Base-by-base conservation (phyloP, 2,329 filamentous ascomycete species). In the Diplodia seriata region DNA sequence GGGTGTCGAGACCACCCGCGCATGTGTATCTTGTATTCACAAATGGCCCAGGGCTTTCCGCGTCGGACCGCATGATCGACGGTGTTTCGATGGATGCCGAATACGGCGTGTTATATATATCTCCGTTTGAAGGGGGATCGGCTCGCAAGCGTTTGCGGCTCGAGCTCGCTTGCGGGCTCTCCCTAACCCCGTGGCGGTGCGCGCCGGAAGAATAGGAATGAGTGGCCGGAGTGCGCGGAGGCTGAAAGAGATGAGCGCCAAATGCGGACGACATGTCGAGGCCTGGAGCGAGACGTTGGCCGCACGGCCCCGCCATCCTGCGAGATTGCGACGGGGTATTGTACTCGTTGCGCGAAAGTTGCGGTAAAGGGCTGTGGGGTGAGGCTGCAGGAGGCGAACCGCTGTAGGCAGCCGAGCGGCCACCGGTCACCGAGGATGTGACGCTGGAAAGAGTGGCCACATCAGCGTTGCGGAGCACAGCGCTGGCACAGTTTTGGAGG, bases 1-100 rank as follows among this genome's bases (percentile, higher is more conserved):
- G 82, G 11, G 79, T 82, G 68, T 86, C 84, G 73, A 84, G 76
- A 1, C 84, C 84, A 49, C 82, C 82, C 43, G 83, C 83, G 4
- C 86, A 76, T 23, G 76, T 75, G 74, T 86, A 86, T 70, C 78
- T 79, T 57, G 85, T 83, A 73, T 85, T 84, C 15, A 85, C 83
- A 61, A 85, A 79, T 3, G 80, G 80, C 33, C 77, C 76, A 18
- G 83, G 83, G 66, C 73, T 81, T 70, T 62, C 75, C 62, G 73
- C 70, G 50, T 74, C 70, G 49, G 70, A 68, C 26, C 66, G 65
- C 65, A 67, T 51, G 55, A 67, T 57, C 49, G 62, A 54, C 51
- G 62, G 51, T 9, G 51, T 55, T 54, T 65, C 62, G 49, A 55
- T 55, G 26, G 62, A 40, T 55, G 62, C 62, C 49, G 50, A 65